Evolutionary conservation across 2,329 filamentous ascomycete species (phyloP).

Genomic region (Xylariomycetidae sp.): DNA sequence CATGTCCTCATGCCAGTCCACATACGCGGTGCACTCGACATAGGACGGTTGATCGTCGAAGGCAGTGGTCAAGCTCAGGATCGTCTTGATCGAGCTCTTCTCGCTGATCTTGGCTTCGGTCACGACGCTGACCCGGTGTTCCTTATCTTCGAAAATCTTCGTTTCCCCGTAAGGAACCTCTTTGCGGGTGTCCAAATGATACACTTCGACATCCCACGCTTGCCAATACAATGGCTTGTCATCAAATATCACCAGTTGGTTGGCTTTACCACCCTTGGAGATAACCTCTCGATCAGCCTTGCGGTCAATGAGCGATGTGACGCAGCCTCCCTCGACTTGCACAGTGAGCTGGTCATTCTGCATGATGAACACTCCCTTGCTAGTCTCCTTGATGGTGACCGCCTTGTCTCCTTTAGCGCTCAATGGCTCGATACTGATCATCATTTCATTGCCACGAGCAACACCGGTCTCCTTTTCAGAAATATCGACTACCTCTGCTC

Average conservation of each 20-base stretch:
- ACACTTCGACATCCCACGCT: conserved; percentile 97
- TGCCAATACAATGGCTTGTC: conserved; percentile 98
- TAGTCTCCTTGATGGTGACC: conserved; percentile 47
- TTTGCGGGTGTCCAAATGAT: conserved; percentile 80
- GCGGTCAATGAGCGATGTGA: conserved; percentile 80
- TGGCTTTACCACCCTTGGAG: conserved; percentile 68
- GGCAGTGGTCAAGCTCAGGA: conserved; percentile 71
- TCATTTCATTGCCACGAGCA: conserved; percentile 51
- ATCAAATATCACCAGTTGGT: conserved; percentile 91
- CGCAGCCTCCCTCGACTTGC: conserved; percentile 67
- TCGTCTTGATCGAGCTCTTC: conserved; percentile 79
- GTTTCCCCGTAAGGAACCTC: conserved; percentile 68
- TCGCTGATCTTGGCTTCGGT: conserved; percentile 87
- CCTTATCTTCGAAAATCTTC: conserved; percentile 64
- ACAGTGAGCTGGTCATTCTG: conserved; percentile 74
- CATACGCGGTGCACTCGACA: conserved; percentile 75
- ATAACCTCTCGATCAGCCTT: conserved; percentile 72
- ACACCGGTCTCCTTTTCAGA: conserved; percentile 49
- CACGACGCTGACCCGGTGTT: conserved; percentile 74
- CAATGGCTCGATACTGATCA: conserved; percentile 48
- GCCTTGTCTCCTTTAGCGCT: conserved; percentile 39
- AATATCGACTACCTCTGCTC: conserved; percentile 67
- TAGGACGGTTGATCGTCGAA: conserved; percentile 61
- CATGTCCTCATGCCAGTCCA: conserved; percentile 97
- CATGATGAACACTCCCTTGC: conserved; percentile 67